Percentiles rank a stretch among this genome's conserved stretches.
Evolutionary conservation across 2,329 filamentous ascomycete genomes (phyloP).

Genomic region (Arthrobotrys conoides): DNA sequence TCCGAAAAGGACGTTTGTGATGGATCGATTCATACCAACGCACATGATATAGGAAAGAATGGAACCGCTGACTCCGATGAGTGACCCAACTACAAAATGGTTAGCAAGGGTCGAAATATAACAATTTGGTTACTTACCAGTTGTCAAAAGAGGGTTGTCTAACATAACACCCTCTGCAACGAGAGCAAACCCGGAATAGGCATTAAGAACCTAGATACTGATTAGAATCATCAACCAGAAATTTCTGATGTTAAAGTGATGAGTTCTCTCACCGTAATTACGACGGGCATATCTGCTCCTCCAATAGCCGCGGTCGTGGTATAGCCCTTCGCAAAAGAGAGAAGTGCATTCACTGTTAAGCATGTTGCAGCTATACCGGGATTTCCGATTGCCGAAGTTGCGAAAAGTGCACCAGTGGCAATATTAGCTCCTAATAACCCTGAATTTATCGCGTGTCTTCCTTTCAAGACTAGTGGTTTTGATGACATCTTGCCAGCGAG

Average conservation of each 20-base stretch:
- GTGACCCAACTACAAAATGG: slow-evolving; percentile 76
- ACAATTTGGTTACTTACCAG: slow-evolving; percentile 65
- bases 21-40: slow-evolving; percentile 89
- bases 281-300: slow-evolving; percentile 86
- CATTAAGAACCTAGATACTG: slow-evolving; percentile 77
- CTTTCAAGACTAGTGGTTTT: slow-evolving; percentile 79
- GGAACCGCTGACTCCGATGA: slow-evolving; percentile 90
- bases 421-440: slow-evolving; percentile 81
- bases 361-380: slow-evolving; percentile 82
- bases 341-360: slow-evolving; percentile 79
- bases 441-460: slow-evolving; percentile 81
- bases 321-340: slow-evolving; percentile 88
- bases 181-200: slow-evolving; percentile 89
- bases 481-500: slow-evolving; percentile 86
- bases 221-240: background rate
- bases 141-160: slow-evolving; percentile 86
- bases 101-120: background rate
- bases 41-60: slow-evolving; percentile 91
- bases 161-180: slow-evolving; percentile 94
- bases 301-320: slow-evolving; percentile 91
- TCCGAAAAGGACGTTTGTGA: slow-evolving; percentile 91
- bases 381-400: slow-evolving; percentile 83
- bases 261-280: slow-evolving; percentile 59
- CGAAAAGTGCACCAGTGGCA: slow-evolving; percentile 86
- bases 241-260: slow-evolving; percentile 73